Conservation (phyloP, 495 filamentous ascomycete genomes). For the Penicillium lagena region DNA sequence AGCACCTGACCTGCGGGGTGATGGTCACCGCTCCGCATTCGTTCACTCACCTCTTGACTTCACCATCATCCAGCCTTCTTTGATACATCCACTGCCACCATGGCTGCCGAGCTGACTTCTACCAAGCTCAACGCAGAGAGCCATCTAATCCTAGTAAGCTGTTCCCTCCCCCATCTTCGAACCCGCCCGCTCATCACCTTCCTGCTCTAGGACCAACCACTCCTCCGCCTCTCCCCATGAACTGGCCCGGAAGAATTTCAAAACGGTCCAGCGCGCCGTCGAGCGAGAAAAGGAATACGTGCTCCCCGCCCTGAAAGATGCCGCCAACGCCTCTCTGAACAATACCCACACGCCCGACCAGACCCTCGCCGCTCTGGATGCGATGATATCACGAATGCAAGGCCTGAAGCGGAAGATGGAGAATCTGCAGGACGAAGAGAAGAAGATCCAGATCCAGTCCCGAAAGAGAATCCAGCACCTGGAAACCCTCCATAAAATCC, state of each 20-base stretch:
- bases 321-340: slow-evolving; percentile 59
- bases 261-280: slow-evolving; percentile 72
- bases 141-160: slow-evolving; percentile 61
- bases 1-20: slow-evolving; percentile 4
- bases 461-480: slow-evolving; percentile 74
- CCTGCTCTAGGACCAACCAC: slow-evolving; percentile 76
- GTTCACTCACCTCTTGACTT: slow-evolving; percentile 10
- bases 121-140: slow-evolving; percentile 69
- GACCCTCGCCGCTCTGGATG: slow-evolving; percentile 69
- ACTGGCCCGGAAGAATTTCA: slow-evolving; percentile 87
- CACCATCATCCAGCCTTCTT: slow-evolving; percentile 5
- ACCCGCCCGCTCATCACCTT: slow-evolving; percentile 6
- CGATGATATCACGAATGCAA: slow-evolving; percentile 78
- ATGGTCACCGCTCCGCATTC: slow-evolving; percentile 15
- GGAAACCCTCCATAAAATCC: slow-evolving; percentile 68
- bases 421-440: slow-evolving; percentile 69
- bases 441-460: slow-evolving; percentile 61
- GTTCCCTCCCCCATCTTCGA: slow-evolving; percentile 1
- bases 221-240: slow-evolving; percentile 88
- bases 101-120: slow-evolving; percentile 49
- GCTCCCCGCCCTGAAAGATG: slow-evolving; percentile 61
- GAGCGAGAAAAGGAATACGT: slow-evolving; percentile 72
- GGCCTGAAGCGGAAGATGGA: slow-evolving; percentile 83
- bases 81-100: slow-evolving; percentile 7
- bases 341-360: slow-evolving; percentile 55